Conservation (phyloP, 2,329 filamentous ascomycete species). For the Microcyclospora tardicrescens region DNA sequence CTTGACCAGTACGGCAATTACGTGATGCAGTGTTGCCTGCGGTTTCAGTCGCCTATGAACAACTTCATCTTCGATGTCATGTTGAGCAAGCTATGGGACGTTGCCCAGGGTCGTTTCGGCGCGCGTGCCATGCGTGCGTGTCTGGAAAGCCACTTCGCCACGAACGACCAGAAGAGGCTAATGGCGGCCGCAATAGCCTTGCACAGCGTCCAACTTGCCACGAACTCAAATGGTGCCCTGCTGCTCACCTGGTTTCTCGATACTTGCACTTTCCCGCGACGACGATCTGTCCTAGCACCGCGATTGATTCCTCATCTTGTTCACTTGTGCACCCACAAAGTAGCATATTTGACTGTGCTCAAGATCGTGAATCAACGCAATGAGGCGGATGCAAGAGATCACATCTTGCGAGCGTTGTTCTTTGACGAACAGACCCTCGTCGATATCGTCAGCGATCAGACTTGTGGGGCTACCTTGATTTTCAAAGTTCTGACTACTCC, state of each 20-base stretch:
- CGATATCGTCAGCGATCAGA: constrained; percentile 79
- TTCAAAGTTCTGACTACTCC: constrained; percentile 98
- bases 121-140: constrained; percentile 94
- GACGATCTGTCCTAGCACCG: constrained; percentile 82
- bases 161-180: constrained; percentile 90
- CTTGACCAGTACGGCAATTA: constrained; percentile 98
- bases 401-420: constrained; percentile 80
- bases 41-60: constrained; percentile 79
- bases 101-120: constrained; percentile 85
- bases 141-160: constrained; percentile 87
- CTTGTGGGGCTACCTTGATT: constrained; percentile 86
- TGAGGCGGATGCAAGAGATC: constrained; percentile 82
- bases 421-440: constrained; percentile 83
- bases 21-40: constrained; percentile 88
- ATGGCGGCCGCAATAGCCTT: constrained; percentile 90
- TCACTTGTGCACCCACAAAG: constrained; percentile 95
- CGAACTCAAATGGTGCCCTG: constrained; percentile 88
- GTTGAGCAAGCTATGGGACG: constrained; percentile 86
- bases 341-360: constrained; percentile 89
- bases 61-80: constrained; percentile 98
- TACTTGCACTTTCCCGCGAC: constrained; percentile 87
- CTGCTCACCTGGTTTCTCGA: constrained; percentile 96
- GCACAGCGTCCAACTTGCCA: constrained; percentile 90
- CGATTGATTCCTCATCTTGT: constrained; percentile 86
- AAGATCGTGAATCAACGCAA: constrained; percentile 98